Evolutionary conservation across 805 yeast genomes (phyloP).

Genomic region (Kazachstania taianensis): DNA sequence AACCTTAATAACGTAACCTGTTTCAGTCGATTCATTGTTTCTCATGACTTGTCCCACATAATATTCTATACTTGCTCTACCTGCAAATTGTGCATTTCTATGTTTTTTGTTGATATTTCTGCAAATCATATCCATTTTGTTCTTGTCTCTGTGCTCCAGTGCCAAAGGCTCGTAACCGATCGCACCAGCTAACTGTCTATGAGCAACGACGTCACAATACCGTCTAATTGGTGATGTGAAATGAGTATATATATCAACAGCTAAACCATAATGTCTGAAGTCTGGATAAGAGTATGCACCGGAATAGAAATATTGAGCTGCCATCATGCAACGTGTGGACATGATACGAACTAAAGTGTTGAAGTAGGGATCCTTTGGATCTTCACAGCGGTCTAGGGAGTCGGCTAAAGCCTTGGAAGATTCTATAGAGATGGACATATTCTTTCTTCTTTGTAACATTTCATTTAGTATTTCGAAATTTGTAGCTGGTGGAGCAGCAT

Average conservation of each 20-base stretch:
- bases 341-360: constrained; percentile 88
- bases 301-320: constrained; percentile 93
- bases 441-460: constrained; percentile 73
- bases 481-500: constrained; percentile 92
- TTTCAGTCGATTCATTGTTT: constrained; percentile 66
- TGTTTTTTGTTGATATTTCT: constrained; percentile 87
- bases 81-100: constrained; percentile 97
- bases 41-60: constrained; percentile 97
- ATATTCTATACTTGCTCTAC: constrained; percentile 94
- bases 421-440: constrained; percentile 65
- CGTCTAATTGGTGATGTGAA: constrained; percentile 97
- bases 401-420: constrained; percentile 88
- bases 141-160: constrained; percentile 74
- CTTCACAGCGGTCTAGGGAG: constrained; percentile 80
- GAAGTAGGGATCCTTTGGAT: constrained; percentile 77
- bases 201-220: constrained; percentile 96
- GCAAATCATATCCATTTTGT: constrained; percentile 80
- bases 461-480: constrained; percentile 86
- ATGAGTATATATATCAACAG: constrained; percentile 95
- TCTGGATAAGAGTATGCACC: constrained; percentile 87
- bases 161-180: constrained; percentile 85
- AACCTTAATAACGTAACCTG: constrained; percentile 86
- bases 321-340: constrained; percentile 99
- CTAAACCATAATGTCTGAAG: constrained; percentile 92
- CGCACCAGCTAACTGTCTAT: constrained; percentile 96